Evolutionary conservation across 306 rosid species (phyloP).

Genomic region (Astragalus membranaceus): DNA sequence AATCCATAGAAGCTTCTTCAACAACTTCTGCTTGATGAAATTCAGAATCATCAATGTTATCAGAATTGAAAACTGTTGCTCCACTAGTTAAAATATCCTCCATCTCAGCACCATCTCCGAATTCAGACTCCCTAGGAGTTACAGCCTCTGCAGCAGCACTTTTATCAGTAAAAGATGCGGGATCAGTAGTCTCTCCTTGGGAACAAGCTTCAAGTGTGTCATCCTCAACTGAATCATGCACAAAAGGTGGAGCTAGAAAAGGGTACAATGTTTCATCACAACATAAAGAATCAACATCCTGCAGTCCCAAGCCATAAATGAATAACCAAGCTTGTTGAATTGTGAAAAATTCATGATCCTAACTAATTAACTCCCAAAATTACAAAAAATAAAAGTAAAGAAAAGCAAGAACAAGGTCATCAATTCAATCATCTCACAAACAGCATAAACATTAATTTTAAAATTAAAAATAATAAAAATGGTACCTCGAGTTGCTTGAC

Average conservation of each 20-base stretch:
- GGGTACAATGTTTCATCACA: background rate
- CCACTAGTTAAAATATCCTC: background rate
- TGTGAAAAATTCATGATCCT: slow-evolving; percentile 14
- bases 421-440: background rate
- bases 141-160: background rate
- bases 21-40: too few species aligned
- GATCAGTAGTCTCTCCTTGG: slow-evolving; percentile 12
- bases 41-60: too few species aligned
- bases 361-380: background rate
- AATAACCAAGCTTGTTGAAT: background rate
- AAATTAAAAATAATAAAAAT: background rate
- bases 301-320: background rate
- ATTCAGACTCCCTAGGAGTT: slow-evolving; percentile 10
- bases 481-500: slow-evolving; percentile 33
- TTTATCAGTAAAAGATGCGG: background rate
- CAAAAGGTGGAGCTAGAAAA: slow-evolving; percentile 21
- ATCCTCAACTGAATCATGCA: slow-evolving; percentile 7
- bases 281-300: slow-evolving; percentile 16
- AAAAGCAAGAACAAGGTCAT: background rate
- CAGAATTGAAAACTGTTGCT: too few species aligned
- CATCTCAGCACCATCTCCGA: slow-evolving; percentile 3
- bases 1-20: background rate
- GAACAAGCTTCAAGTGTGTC: background rate
- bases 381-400: background rate
- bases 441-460: background rate